These are phyloP conservation scores for Rhododendron ovatum DNA, from an alignment of 148 eudicot genomes.

Conservation along the genomic window DNA sequence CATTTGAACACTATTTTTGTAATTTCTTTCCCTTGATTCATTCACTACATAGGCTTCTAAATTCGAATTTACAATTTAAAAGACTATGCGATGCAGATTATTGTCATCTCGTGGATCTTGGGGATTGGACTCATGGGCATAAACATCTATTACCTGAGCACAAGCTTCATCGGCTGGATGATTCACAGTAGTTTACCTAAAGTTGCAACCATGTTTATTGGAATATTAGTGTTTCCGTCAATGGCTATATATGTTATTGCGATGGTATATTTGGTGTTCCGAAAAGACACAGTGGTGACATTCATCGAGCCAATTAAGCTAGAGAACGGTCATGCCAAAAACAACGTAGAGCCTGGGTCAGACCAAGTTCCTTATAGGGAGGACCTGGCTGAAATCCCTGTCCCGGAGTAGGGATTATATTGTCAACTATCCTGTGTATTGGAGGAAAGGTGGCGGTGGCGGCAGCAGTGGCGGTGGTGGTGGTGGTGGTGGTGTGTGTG, in stretches of 20 bases:
- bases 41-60: background rate
- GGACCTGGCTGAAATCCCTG: conserved; percentile 44
- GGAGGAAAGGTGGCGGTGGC: background rate
- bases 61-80: background rate
- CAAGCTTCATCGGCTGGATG: conserved; percentile 71
- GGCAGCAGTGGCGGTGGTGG: too few relatives aligned
- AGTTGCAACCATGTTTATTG: conserved; percentile 67
- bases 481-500: background rate
- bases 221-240: conserved; percentile 69
- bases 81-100: conserved; percentile 43
- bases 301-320: conserved; percentile 43
- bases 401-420: background rate
- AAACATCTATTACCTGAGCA: conserved; percentile 73
- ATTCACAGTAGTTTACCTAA: conserved; percentile 59
- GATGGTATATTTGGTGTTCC: conserved; percentile 62
- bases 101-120: conserved; percentile 65
- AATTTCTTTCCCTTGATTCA: background rate
- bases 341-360: background rate
- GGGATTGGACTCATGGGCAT: conserved; percentile 81
- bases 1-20: background rate
- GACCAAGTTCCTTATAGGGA: conserved; percentile 36
- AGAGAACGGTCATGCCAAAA: conserved; percentile 18
- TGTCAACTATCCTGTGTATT: background rate
- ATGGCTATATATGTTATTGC: conserved; percentile 59
- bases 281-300: conserved; percentile 62